Conservation (phyloP, 2,329 filamentous ascomycete genomes). For the Fusarium papillatum region DNA sequence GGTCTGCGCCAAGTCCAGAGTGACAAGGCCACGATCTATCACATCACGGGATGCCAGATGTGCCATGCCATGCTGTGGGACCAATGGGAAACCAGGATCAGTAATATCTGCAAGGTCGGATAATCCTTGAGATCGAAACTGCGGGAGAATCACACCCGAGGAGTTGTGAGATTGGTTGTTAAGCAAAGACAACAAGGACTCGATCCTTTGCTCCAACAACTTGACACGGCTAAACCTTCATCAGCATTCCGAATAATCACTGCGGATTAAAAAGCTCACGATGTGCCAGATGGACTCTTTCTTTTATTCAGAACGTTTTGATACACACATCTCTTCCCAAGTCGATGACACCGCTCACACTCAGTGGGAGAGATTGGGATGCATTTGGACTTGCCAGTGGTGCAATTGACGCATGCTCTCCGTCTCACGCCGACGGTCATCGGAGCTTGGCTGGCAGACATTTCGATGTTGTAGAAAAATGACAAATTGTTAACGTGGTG, state of each 20-base stretch:
- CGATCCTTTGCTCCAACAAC: neutral
- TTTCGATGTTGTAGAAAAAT: neutral
- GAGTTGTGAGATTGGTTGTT: neutral
- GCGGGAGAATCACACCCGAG: neutral
- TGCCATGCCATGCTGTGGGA: neutral
- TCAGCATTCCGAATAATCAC: neutral
- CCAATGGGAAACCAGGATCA: neutral
- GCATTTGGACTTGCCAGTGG: slow-evolving; percentile 29
- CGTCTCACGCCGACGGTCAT: slow-evolving; percentile 11
- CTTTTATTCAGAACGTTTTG: neutral
- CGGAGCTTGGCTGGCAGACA: neutral
- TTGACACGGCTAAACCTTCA: neutral
- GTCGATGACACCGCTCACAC: slow-evolving; percentile 25
- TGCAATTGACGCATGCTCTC: slow-evolving; percentile 30
- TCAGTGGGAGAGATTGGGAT: slow-evolving; percentile 24
- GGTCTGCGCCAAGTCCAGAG: neutral
- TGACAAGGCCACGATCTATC: slow-evolving; percentile 1
- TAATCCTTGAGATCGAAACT: neutral
- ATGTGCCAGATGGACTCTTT: neutral
- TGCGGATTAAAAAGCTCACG: neutral
- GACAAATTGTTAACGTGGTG: neutral
- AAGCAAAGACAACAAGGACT: neutral
- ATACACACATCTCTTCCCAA: slow-evolving; percentile 18
- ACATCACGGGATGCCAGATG: neutral
- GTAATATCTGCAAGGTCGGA: neutral